A percentile compares a stretch with the other conserved stretches of the same genome.
These are phyloP conservation scores for Strigomonas galati DNA, from an alignment of 208 protist species.

Conservation along the genomic window DNA sequence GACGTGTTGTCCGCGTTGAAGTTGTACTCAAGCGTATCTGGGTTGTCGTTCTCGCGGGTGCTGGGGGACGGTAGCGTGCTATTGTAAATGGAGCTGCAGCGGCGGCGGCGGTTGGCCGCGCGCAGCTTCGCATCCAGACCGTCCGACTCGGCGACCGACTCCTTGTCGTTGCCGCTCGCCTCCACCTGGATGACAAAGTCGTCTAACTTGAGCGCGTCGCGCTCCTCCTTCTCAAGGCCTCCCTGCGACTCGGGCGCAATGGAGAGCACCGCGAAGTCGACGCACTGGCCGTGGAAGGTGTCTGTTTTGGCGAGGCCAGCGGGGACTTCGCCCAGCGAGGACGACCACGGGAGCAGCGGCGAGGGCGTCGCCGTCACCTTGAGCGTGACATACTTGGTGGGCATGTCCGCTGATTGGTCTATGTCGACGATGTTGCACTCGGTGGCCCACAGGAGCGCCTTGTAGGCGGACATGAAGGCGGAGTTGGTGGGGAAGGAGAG, in stretches of 20 bases:
- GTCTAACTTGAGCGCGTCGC: constrained; percentile 52
- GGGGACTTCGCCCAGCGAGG: constrained; percentile 26
- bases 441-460: constrained; percentile 76
- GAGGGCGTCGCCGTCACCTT: constrained; percentile 54
- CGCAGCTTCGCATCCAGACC: constrained; percentile 15
- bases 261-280: constrained; percentile 55
- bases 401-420: constrained; percentile 10
- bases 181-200: constrained; percentile 53
- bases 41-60: constrained; percentile 13
- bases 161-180: constrained; percentile 12
- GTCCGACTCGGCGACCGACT: constrained; percentile 3
- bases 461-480: constrained; percentile 80
- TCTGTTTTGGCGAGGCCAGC: constrained; percentile 19
- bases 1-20: constrained; percentile 17
- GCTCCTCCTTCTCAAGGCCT: constrained; percentile 18
- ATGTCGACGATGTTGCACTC: constrained; percentile 74
- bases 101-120: constrained; percentile 15
- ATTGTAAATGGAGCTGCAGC: constrained; percentile 63
- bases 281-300: constrained; percentile 43
- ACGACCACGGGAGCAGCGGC: constrained; percentile 53
- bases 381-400: constrained; percentile 36
- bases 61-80: constrained; percentile 29
- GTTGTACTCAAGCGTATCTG: constrained; percentile 6
- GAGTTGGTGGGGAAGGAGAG: constrained; percentile 68
- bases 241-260: constrained; percentile 24